These are phyloP conservation scores for Pestalotiopsis sp. DNA, from an alignment of 2,329 filamentous ascomycete genomes.

Conservation along the genomic window DNA sequence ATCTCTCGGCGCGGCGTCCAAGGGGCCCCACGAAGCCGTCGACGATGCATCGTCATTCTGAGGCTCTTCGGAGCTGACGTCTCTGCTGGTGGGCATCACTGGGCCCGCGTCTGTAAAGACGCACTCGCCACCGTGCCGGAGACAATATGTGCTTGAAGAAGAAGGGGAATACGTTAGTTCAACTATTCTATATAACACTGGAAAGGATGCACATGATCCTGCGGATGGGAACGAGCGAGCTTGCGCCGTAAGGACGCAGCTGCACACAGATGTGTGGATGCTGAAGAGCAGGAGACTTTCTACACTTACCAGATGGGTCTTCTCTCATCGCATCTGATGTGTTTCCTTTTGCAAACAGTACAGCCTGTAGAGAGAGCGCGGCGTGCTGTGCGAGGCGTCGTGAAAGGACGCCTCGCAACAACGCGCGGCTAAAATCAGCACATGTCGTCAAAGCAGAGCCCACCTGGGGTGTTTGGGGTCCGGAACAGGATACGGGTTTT, in stretches of 20 bases:
- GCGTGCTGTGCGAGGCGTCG: neutral
- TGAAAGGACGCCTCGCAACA: neutral
- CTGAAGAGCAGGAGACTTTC: neutral
- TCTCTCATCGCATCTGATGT: constrained; percentile 49
- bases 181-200: neutral
- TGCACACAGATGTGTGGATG: neutral
- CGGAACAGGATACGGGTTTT: neutral
- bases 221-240: neutral
- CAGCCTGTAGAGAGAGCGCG: constrained; percentile 30
- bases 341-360: constrained; percentile 40
- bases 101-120: constrained; percentile 30
- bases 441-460: neutral
- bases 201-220: neutral
- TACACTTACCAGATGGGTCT: constrained; percentile 47
- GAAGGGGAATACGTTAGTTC: constrained; percentile 15
- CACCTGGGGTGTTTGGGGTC: neutral
- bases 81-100: constrained; percentile 18
- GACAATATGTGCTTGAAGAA: constrained; percentile 42
- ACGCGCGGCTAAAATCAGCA: constrained; percentile 11
- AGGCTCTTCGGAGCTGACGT: constrained; percentile 23
- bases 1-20: constrained; percentile 28
- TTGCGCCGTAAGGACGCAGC: neutral
- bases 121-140: constrained; percentile 47
- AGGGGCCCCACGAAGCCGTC: constrained; percentile 11
- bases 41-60: constrained; percentile 19